Conservation (phyloP, 768 basidiomycete genomes). For the Phlegmacium glaucopus region DNA sequence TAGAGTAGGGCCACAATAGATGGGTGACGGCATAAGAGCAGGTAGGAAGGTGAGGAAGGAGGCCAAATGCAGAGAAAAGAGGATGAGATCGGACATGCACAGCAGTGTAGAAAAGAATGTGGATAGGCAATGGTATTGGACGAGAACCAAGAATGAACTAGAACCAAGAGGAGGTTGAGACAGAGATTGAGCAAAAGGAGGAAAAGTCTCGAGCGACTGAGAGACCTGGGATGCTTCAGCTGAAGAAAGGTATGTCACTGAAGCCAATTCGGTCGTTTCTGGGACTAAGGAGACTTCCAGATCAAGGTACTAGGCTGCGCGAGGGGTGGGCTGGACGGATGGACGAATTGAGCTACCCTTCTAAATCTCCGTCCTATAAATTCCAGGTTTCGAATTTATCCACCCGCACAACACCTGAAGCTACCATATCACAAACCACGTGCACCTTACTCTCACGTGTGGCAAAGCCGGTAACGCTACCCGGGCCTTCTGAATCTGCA, state of each 20-base stretch:
- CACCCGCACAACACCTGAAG: too few species aligned
- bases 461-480: too few species aligned
- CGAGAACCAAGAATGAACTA: slow-evolving; percentile 10
- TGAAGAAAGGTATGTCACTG: slow-evolving; percentile 63
- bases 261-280: too few species aligned
- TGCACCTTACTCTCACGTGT: too few species aligned
- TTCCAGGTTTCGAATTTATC: too few species aligned
- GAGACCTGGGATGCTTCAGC: slow-evolving; percentile 60
- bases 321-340: too few species aligned
- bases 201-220: slow-evolving; percentile 69
- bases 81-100: slow-evolving; percentile 57
- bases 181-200: slow-evolving; percentile 27
- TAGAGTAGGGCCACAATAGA: slow-evolving; percentile 48
- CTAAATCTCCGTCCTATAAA: too few species aligned
- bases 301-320: too few species aligned
- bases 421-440: too few species aligned
- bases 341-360: too few species aligned
- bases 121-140: slow-evolving; percentile 49
- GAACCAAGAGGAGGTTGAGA: slow-evolving; percentile 20
- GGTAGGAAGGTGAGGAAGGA: slow-evolving; percentile 70
- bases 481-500: too few species aligned
- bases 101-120: slow-evolving; percentile 66
- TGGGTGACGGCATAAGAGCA: slow-evolving; percentile 57
- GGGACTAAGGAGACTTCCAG: too few species aligned
- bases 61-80: slow-evolving; percentile 74